Base-by-base conservation (phyloP, 1,284 basidiomycete genomes). In the Moesziomyces sp. region DNA sequence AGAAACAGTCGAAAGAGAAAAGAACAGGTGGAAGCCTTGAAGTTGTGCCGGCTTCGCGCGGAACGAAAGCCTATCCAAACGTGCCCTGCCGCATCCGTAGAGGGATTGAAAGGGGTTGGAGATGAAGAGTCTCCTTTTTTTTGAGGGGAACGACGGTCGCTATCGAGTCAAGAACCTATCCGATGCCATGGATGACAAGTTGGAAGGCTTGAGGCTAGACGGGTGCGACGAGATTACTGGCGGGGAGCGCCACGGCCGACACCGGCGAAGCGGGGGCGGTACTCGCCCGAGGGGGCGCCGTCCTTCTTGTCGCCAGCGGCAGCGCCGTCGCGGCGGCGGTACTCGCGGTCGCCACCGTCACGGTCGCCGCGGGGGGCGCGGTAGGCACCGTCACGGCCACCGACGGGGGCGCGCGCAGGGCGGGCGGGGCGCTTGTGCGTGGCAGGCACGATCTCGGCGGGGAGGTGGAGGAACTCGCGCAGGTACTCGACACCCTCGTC, bases 401-500 rank as follows among this genome's bases (percentile, higher is more conserved):
- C 80, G 21, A 74, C 72, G 35, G 79, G 52, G 18, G 80, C 73
- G 50, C 82, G 82, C 43, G 74, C 71, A 26, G 82, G 78, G 30
- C 82, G 82, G 58, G 79, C 81, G 26, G 82, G 82, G 43, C 78
- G 77, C 80, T 83, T 83, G 81, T 82, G 82, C 40, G 82, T 84
- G 55, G 76, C 76, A n/a, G 82, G 82, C 24, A 84, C 82, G 53
- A 84, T 84, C 79, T 84, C 82, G 58, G 80, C 74, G 45, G 82
- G 82, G 45, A 84, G 77, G 78, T 83, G 81, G 46, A 84, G 77
- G 78, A 79, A 84, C 75, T 84, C 82, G 49, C 82, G 80, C 26
- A 84, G 76, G 80, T 84, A 84, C 71, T 83, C 80, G 30, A 84
- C 79, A 70, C 82, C 82, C 74, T 84, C 82, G 66, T 82, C 74